A percentile compares a stretch with the other conserved stretches of the same genome.
These are phyloP conservation scores for Naganishia cerealis DNA, from an alignment of 1,284 basidiomycete species.

Conservation along the genomic window DNA sequence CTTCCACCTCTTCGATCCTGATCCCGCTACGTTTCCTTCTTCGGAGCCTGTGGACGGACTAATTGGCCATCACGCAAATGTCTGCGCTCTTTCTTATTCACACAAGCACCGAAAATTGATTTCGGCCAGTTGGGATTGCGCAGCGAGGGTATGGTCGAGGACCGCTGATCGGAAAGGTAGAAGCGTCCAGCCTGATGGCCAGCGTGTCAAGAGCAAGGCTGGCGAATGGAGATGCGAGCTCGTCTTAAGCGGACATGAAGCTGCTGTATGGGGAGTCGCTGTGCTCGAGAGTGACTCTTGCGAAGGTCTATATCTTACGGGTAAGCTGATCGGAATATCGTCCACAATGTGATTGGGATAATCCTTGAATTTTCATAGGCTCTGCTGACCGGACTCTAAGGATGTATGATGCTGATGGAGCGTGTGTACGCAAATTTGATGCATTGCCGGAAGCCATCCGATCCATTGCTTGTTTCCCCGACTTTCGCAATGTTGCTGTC, in stretches of 20 bases:
- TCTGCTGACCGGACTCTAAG: conserved; percentile 42
- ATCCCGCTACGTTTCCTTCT: conserved; percentile 26
- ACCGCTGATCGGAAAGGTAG: neutral
- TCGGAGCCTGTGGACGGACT: conserved; percentile 38
- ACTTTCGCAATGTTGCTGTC: conserved; percentile 37
- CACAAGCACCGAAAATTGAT: conserved; percentile 37
- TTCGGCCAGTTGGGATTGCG: conserved; percentile 46
- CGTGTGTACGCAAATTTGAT: conserved; percentile 38
- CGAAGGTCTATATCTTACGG: conserved; percentile 39
- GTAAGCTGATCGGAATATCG: conserved; percentile 27
- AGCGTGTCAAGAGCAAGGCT: conserved; percentile 17
- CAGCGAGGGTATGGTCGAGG: conserved; percentile 42
- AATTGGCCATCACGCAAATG: conserved; percentile 43
- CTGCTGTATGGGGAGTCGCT: conserved; percentile 46
- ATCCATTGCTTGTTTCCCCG: conserved; percentile 38
- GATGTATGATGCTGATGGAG: conserved; percentile 40
- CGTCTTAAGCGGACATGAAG: conserved; percentile 41
- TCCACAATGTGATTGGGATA: neutral
- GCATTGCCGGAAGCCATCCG: conserved; percentile 43
- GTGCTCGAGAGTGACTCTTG: conserved; percentile 38
- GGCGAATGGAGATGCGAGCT: conserved; percentile 37
- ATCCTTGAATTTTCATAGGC: conserved; percentile 25
- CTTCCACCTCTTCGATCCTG: conserved; percentile 38
- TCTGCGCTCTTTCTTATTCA: conserved; percentile 42
- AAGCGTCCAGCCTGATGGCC: neutral